Percentiles rank a stretch among this genome's conserved stretches.
These are phyloP conservation scores for Choiromyces venosus DNA, from an alignment of 495 filamentous ascomycete genomes.

Conservation along the genomic window DNA sequence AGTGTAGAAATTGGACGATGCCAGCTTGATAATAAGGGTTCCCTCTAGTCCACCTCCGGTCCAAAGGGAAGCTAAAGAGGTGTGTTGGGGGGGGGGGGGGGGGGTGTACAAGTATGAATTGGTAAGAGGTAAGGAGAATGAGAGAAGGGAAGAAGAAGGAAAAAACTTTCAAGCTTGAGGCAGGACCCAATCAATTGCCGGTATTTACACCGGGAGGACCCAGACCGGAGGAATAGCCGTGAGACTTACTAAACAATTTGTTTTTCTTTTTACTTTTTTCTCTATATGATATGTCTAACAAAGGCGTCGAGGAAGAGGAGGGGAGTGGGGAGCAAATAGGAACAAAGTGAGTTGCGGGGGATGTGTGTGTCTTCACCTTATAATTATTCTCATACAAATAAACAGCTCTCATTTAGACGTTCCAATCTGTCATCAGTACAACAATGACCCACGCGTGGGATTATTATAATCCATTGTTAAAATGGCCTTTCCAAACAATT, in stretches of 20 bases:
- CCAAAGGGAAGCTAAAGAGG: not conserved
- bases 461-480: not conserved
- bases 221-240: not conserved
- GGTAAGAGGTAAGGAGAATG: slow-evolving; percentile 1
- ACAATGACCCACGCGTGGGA: not conserved
- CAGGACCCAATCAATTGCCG: not conserved
- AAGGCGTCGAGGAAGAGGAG: too few species aligned
- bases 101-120: not conserved
- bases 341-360: not conserved
- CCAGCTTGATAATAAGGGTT: slow-evolving; percentile 20
- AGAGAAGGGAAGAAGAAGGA: slow-evolving; percentile 3
- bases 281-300: not conserved
- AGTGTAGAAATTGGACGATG: not conserved
- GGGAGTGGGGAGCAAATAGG: not conserved
- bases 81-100: not conserved
- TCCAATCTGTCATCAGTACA: not conserved
- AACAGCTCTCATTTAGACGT: not conserved
- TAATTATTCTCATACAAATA: not conserved
- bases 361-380: not conserved
- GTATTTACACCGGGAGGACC: not conserved
- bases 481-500: not conserved
- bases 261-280: not conserved
- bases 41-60: not conserved
- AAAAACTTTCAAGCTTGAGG: not conserved
- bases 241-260: not conserved